Evolutionary conservation across 176 grass and related monocot species (phyloP).

Genomic region (Calamus simplicifolius): DNA sequence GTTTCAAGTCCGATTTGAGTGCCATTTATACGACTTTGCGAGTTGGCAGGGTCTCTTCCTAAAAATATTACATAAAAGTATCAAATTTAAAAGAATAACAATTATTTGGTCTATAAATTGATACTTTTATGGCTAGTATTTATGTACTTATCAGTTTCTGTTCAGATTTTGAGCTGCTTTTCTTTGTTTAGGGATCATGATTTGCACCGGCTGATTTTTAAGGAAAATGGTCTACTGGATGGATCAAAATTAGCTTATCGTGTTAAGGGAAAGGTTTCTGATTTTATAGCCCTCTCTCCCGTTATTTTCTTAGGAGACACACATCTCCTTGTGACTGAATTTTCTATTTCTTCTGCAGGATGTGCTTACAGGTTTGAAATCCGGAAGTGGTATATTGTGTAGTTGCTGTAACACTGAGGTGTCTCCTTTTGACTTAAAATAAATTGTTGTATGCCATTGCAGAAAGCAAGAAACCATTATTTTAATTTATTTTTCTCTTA

Average conservation of each 20-base stretch:
- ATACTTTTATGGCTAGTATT: no score
- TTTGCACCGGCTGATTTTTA: conserved; percentile 71
- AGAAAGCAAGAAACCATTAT: conserved; percentile 24
- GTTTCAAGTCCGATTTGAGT: no score
- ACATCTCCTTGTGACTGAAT: not conserved
- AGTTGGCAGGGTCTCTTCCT: no score
- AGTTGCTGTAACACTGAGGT: conserved; percentile 7
- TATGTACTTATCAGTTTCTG: not conserved
- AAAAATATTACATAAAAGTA: no score
- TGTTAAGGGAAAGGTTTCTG: conserved; percentile 55
- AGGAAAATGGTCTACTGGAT: conserved; percentile 67
- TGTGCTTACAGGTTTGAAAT: conserved; percentile 56
- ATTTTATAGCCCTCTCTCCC: conserved; percentile 14
- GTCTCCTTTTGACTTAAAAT: not conserved
- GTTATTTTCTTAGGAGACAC: not conserved
- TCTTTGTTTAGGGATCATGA: conserved; percentile 36
- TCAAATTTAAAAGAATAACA: no score
- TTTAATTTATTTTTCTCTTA: conserved; percentile 25
- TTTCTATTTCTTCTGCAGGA: conserved; percentile 33
- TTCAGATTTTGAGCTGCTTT: not conserved
- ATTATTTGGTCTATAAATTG: no score
- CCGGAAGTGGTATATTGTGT: conserved; percentile 28
- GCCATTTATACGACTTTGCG: no score
- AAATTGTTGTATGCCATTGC: conserved; percentile 27
- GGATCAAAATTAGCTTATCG: conserved; percentile 56